Evolutionary conservation across 2,329 filamentous ascomycete species (phyloP).

Genomic region (Daldinia eschscholtzii): DNA sequence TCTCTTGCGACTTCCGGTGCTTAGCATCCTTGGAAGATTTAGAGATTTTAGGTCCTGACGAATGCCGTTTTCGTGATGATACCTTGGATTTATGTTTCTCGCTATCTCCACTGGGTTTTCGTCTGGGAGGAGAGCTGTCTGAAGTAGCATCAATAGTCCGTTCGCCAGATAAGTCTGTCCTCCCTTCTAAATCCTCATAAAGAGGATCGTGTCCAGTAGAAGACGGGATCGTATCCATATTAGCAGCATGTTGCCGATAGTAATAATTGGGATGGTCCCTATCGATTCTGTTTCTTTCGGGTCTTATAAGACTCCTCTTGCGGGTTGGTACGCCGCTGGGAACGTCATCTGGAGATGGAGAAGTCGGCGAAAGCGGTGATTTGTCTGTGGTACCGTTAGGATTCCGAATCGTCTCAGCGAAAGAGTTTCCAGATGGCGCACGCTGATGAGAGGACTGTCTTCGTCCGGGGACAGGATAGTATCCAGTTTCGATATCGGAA

Average conservation of each 20-base stretch:
- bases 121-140: conserved; percentile 58
- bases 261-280: conserved; percentile 93
- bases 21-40: conserved; percentile 67
- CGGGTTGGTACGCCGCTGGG: conserved; percentile 59
- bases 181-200: conserved; percentile 79
- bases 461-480: conserved; percentile 58
- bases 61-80: conserved; percentile 57
- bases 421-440: conserved; percentile 69
- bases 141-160: conserved; percentile 62
- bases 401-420: conserved; percentile 68
- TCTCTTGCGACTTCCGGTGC: conserved; percentile 68
- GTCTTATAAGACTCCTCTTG: conserved; percentile 89
- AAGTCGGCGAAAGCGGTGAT: conserved; percentile 66
- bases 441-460: conserved; percentile 63
- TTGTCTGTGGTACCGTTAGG: conserved; percentile 69
- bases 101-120: conserved; percentile 54
- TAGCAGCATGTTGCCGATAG: conserved; percentile 93
- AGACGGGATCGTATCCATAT: conserved; percentile 91
- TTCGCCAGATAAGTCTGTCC: conserved; percentile 66
- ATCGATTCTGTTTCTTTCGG: conserved; percentile 88
- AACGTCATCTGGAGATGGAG: conserved; percentile 52
- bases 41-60: conserved; percentile 72
- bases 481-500: conserved; percentile 77
- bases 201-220: conserved; percentile 93
- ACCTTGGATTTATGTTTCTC: conserved; percentile 55